Percentiles rank a stretch among this genome's conserved stretches.
phyloP scores from a whole-genome alignment of 805 yeast genomes.

The Sugiyamaella floridensis region DNA sequence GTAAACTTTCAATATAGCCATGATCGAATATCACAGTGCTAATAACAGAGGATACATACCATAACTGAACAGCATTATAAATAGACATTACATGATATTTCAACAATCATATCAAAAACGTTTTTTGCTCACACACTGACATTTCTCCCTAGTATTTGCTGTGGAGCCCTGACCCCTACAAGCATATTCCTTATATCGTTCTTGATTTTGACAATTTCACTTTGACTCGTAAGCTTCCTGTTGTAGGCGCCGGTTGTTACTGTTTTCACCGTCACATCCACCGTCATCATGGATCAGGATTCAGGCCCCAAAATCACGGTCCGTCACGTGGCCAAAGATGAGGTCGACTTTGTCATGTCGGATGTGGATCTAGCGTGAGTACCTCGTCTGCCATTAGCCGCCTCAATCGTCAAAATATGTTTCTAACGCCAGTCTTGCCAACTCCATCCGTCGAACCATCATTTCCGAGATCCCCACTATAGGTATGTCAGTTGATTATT shows the following conservation, averaged over 20 bases:
- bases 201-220: neutral
- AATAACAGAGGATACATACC: neutral
- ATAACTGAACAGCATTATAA: neutral
- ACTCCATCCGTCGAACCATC: slow-evolving; percentile 86
- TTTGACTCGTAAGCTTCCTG: neutral
- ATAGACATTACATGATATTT: neutral
- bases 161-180: neutral
- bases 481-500: slow-evolving; percentile 16
- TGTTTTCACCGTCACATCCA: neutral
- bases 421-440: slow-evolving; percentile 48
- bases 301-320: slow-evolving; percentile 77
- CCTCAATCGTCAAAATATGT: neutral
- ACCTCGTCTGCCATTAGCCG: neutral
- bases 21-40: neutral
- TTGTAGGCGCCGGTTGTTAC: neutral
- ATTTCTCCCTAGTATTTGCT: too few relatives aligned
- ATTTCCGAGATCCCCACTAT: slow-evolving; percentile 94
- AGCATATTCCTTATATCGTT: neutral
- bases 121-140: too few relatives aligned
- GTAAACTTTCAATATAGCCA: neutral
- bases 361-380: slow-evolving; percentile 71
- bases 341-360: slow-evolving; percentile 81
- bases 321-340: slow-evolving; percentile 76
- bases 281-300: slow-evolving; percentile 20
- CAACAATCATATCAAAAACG: neutral